Percentiles rank a stretch among this genome's conserved stretches.
phyloP scores from a whole-genome alignment of 2,329 filamentous ascomycete genomes.

The Zymoseptoria passerinii region DNA sequence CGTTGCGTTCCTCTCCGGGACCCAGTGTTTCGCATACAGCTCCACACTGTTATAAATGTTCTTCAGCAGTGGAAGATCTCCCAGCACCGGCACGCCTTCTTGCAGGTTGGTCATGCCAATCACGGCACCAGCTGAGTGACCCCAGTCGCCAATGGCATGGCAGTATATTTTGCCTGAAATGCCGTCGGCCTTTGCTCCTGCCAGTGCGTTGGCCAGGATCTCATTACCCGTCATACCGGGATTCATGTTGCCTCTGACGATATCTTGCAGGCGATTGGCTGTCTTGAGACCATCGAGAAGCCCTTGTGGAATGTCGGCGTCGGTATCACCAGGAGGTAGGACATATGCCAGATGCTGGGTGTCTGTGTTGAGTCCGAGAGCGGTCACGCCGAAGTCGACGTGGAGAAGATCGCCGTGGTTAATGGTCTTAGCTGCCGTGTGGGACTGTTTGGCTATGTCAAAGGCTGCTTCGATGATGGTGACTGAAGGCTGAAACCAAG shows the following conservation, averaged over 20 bases:
- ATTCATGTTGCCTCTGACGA: conserved; percentile 12
- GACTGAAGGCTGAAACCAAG: conserved; percentile 17
- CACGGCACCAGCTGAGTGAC: conserved; percentile 13
- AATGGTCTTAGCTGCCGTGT: conserved; percentile 2
- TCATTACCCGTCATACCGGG: conserved; percentile 10
- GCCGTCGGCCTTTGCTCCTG: conserved; percentile 3
- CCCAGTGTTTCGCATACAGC: conserved; percentile 14
- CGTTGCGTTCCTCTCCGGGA: conserved; percentile 11
- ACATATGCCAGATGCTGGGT: conserved; percentile 19
- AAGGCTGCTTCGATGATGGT: conserved; percentile 6
- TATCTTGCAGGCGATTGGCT: conserved; percentile 16
- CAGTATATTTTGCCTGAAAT: conserved; percentile 16
- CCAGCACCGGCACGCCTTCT: conserved; percentile 13
- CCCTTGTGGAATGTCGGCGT: conserved; percentile 9
- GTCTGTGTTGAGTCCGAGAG: conserved; percentile 16
- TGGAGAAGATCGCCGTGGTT: conserved; percentile 13
- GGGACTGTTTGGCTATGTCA: background rate
- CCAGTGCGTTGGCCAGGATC: conserved; percentile 7
- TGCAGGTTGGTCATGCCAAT: conserved; percentile 19
- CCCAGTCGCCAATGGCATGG: conserved; percentile 18
- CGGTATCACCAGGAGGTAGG: conserved; percentile 5
- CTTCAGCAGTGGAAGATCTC: conserved; percentile 13
- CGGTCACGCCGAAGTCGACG: conserved; percentile 17
- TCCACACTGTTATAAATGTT: conserved; percentile 17
- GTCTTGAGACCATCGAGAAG: conserved; percentile 9